These are phyloP conservation scores for Phialophora tarda DNA, from an alignment of 2,329 filamentous ascomycete genomes.

Conservation along the genomic window DNA sequence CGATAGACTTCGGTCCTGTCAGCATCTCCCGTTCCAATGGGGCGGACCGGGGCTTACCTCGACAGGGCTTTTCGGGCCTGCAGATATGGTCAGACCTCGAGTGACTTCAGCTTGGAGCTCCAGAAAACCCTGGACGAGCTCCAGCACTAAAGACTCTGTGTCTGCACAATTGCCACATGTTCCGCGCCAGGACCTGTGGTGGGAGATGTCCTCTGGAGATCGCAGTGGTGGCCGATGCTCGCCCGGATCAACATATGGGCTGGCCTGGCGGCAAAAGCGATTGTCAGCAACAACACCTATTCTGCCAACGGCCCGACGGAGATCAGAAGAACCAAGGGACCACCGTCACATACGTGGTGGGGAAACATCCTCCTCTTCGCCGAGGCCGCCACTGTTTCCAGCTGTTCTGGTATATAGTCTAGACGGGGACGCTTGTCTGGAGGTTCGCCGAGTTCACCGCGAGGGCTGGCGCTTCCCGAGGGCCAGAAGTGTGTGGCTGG, in stretches of 20 bases:
- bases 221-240: conserved; percentile 18
- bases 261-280: conserved; percentile 17
- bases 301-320: conserved; percentile 3
- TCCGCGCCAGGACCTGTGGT: conserved; percentile 19
- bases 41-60: conserved; percentile 28
- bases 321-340: neutral
- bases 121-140: conserved; percentile 33
- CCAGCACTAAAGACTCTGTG: conserved; percentile 30
- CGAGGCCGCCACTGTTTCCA: conserved; percentile 14
- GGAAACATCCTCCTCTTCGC: conserved; percentile 18
- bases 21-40: conserved; percentile 22
- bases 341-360: conserved; percentile 26
- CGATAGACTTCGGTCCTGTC: conserved; percentile 27
- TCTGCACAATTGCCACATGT: conserved; percentile 33
- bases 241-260: conserved; percentile 22
- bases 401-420: conserved; percentile 23
- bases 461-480: conserved; percentile 14
- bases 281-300: conserved; percentile 20
- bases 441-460: conserved; percentile 17
- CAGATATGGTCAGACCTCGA: conserved; percentile 29
- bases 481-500: conserved; percentile 22
- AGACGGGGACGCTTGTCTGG: conserved; percentile 32
- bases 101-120: conserved; percentile 35
- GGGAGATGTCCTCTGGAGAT: conserved; percentile 13
- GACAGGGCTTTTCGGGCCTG: conserved; percentile 21